A percentile compares a stretch with the other conserved stretches of the same genome.
These are phyloP conservation scores for Gymnopilus junonius DNA, from an alignment of 768 basidiomycete genomes.

Conservation along the genomic window DNA sequence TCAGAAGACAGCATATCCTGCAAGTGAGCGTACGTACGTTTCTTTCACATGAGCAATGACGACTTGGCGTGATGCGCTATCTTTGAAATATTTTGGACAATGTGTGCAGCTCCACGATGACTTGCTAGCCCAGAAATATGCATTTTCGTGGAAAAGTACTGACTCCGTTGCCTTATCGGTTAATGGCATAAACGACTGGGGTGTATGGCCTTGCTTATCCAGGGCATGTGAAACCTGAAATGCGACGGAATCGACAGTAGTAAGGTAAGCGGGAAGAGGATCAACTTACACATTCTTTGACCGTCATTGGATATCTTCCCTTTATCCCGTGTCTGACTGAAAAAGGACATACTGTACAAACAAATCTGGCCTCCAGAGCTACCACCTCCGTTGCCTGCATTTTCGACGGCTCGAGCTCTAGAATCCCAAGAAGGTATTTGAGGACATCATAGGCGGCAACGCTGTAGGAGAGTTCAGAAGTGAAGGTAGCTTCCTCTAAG, in stretches of 20 bases:
- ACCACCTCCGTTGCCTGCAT: neutral
- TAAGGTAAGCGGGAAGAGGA: neutral
- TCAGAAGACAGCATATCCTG: no score
- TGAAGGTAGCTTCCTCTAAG: neutral
- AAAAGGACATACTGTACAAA: neutral
- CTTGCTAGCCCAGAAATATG: neutral
- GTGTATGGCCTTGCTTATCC: neutral
- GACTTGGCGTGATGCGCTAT: neutral
- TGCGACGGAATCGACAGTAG: neutral
- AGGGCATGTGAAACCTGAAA: neutral
- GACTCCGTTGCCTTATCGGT: neutral
- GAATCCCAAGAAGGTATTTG: neutral
- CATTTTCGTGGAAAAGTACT: slow-evolving; percentile 4
- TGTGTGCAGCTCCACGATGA: slow-evolving; percentile 1
- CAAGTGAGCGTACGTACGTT: no score
- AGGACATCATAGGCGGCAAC: neutral
- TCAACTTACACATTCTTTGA: slow-evolving; percentile 3
- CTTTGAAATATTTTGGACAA: neutral
- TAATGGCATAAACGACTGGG: neutral
- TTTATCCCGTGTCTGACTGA: neutral
- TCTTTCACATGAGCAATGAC: neutral
- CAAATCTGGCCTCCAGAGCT: neutral
- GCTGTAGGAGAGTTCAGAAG: neutral
- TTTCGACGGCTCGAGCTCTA: neutral
- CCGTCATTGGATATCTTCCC: neutral